A percentile compares a stretch with the other conserved stretches of the same genome.
Evolutionary conservation across 2,329 filamentous ascomycete genomes (phyloP).

Genomic region (Passalora sequoiae): DNA sequence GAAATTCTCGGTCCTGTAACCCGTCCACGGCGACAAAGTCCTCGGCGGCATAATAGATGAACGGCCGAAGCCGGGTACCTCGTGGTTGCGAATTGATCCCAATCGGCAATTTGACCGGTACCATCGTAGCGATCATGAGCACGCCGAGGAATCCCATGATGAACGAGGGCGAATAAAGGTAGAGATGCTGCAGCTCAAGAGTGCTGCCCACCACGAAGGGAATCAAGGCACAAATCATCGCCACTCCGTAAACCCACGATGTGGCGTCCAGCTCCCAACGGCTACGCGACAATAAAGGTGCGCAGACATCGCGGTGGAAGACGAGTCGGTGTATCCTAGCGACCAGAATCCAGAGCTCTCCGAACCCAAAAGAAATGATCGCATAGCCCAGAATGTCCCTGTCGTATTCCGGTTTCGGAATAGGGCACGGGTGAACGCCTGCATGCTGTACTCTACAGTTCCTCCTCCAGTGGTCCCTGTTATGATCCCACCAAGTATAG

Average conservation of each 20-base stretch:
- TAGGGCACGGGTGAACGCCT: slow-evolving; percentile 18
- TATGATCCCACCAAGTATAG: slow-evolving; percentile 29
- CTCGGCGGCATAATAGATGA: slow-evolving; percentile 33
- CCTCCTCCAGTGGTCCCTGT: slow-evolving; percentile 13
- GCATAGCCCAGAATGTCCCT: slow-evolving; percentile 29
- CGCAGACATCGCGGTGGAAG: slow-evolving; percentile 27
- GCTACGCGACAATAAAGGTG: slow-evolving; percentile 27
- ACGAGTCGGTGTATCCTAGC: slow-evolving; percentile 28
- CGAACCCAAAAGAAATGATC: slow-evolving; percentile 29
- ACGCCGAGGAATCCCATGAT: slow-evolving; percentile 30
- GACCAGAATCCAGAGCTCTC: slow-evolving; percentile 32
- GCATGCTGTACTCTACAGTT: slow-evolving; percentile 18
- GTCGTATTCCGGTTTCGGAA: slow-evolving; percentile 25
- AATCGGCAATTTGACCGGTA: slow-evolving; percentile 31
- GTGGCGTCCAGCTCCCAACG: slow-evolving; percentile 33
- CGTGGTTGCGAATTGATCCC: slow-evolving; percentile 32
- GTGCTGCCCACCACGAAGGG: slow-evolving; percentile 27
- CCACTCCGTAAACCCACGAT: slow-evolving; percentile 30
- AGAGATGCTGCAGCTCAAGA: slow-evolving; percentile 27
- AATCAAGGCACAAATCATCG: slow-evolving; percentile 29
- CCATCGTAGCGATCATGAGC: slow-evolving; percentile 28
- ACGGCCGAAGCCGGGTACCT: slow-evolving; percentile 27
- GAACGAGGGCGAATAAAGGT: slow-evolving; percentile 31
- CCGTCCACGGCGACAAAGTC: slow-evolving; percentile 33
- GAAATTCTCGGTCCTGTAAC: slow-evolving; percentile 31